phyloP scores from a whole-genome alignment of 805 yeast species.

The Saccharomycopsis fermentans region DNA sequence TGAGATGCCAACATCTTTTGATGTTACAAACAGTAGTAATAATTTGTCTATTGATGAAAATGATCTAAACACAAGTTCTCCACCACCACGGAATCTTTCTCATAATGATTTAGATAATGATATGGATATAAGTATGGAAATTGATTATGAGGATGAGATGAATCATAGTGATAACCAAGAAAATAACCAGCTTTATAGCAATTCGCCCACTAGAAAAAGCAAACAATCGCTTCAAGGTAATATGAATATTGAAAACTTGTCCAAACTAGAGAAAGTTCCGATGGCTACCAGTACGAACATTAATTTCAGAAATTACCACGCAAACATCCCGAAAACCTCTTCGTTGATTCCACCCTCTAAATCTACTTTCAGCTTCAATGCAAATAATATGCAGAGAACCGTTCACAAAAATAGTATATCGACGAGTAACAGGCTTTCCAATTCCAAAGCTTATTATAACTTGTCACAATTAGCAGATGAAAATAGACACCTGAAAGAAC shows the following conservation, averaged over 20 bases:
- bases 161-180: not conserved
- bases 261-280: not conserved
- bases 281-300: not conserved
- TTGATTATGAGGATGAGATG: not conserved
- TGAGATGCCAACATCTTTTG: not conserved
- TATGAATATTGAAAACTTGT: conserved; percentile 3
- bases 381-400: not conserved
- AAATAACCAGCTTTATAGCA: not conserved
- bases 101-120: not conserved
- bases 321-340: not conserved
- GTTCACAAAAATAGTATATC: not conserved
- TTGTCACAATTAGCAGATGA: not conserved
- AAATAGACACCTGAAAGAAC: not conserved
- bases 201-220: not conserved
- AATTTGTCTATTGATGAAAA: not conserved
- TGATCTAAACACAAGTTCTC: not conserved
- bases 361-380: not conserved
- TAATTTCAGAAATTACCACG: not conserved
- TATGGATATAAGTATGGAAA: not conserved
- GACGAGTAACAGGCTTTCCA: not conserved
- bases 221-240: not conserved
- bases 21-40: not conserved
- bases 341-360: not conserved
- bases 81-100: not conserved
- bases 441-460: not conserved